These are phyloP conservation scores for Dissoconium aciculare DNA, from an alignment of 2,329 filamentous ascomycete species.

Conservation along the genomic window DNA sequence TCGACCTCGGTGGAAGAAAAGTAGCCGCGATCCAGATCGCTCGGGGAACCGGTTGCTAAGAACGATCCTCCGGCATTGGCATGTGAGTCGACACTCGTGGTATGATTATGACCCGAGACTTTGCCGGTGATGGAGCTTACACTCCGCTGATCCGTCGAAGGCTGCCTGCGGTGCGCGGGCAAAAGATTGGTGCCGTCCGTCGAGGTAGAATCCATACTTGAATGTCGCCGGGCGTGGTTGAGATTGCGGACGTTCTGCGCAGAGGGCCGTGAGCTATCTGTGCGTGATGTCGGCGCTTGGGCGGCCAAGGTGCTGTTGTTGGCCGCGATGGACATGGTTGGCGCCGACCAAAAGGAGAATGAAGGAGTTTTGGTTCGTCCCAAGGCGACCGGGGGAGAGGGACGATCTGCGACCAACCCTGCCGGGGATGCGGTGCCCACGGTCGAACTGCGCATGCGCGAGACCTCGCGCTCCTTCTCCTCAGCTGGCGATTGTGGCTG, in stretches of 20 bases:
- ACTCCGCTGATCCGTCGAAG: slow-evolving; percentile 45
- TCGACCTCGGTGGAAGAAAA: slow-evolving; percentile 84
- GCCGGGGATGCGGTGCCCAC: slow-evolving; percentile 16
- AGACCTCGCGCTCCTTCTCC: slow-evolving; percentile 12
- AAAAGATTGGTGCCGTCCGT: slow-evolving; percentile 13
- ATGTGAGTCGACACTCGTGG: slow-evolving; percentile 12
- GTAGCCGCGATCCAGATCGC: slow-evolving; percentile 73
- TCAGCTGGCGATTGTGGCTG: slow-evolving; percentile 30
- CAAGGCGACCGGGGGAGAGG: slow-evolving; percentile 4
- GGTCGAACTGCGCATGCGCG: slow-evolving; percentile 27
- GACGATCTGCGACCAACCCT: slow-evolving; percentile 6
- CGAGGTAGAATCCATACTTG: slow-evolving; percentile 59
- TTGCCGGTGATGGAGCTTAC: neutral
- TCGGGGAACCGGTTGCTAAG: slow-evolving; percentile 20
- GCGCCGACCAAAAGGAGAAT: slow-evolving; percentile 10
- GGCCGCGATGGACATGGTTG: slow-evolving; percentile 27
- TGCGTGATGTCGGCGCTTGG: too few species aligned
- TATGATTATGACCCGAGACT: slow-evolving; percentile 11
- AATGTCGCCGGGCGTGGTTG: slow-evolving; percentile 74
- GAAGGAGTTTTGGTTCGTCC: slow-evolving; percentile 7
- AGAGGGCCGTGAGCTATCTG: slow-evolving; percentile 22
- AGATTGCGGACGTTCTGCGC: slow-evolving; percentile 32
- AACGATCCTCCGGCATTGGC: slow-evolving; percentile 23
- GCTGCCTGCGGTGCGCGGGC: slow-evolving; percentile 37
- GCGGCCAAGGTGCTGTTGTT: too few species aligned